Evolutionary conservation across 495 filamentous ascomycete genomes (phyloP), one percentile per base, ranked within the genome.

Genomic region (Penicillium malachiteum): DNA sequence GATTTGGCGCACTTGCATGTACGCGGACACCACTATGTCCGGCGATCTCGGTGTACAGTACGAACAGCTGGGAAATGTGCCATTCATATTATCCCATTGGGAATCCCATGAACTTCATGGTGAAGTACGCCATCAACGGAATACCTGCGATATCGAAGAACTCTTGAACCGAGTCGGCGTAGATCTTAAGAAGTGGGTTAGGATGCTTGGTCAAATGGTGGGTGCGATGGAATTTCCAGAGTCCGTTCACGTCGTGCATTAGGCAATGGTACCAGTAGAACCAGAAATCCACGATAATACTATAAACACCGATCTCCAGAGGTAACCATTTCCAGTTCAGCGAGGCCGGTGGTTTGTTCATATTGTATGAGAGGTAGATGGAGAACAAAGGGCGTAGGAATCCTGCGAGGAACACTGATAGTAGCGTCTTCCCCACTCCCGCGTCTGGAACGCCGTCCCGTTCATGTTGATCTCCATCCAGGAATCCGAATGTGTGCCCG

Each of bases 281-380:
- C 71, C 71, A 73, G 38, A 73, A 73, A 54, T 73, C 71, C 16
- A 73, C 62, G 21, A 70, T 58, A 41, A 71, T 52, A 10, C 57
- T 60, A 35, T 73, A 73, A 2, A 73, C 53, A 38, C 71, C 65
- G 7, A 63, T 63, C 33, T 73, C 59, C 7, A 73, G 43, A 9
- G 63, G 54, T 17, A 73, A 62, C 60, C 63, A 69, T 11, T 34
- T 48, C 65, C 65, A 73, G 46, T 89, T 84, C 66, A 75, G 90
- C 3, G 44, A 51, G 8, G 49, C 11, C 2, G 64, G 64, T 0
- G 51, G 51, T 35, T 57, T 40, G 31, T 38, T 44, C 10, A 44
- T 43, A n/a, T 47, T 41, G 14, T 66, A 66, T 10, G 63, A 39
- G 12, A 66, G 39, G 26, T 46, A 60, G n/a, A 57, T 45, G 17